Evolutionary conservation across 2,329 filamentous ascomycete species (phyloP).

Genomic region (Colletotrichum cereale): DNA sequence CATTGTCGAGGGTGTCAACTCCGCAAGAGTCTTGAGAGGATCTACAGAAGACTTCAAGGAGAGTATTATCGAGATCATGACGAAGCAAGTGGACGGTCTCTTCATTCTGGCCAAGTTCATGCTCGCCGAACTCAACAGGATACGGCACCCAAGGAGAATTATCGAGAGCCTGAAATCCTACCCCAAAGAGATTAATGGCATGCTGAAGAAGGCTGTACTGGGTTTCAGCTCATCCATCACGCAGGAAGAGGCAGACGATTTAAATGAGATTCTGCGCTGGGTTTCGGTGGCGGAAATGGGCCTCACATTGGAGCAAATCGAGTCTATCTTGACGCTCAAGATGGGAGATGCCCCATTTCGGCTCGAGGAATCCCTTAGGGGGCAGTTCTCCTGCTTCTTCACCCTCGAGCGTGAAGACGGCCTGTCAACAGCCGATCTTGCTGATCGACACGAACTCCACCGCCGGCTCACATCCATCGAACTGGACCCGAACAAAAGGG

Average conservation of each 20-base stretch:
- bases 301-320: slow-evolving; percentile 58
- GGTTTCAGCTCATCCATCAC: slow-evolving; percentile 56
- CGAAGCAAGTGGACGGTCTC: slow-evolving; percentile 58
- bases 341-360: slow-evolving; percentile 56
- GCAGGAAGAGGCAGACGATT: slow-evolving; percentile 53
- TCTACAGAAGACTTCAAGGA: slow-evolving; percentile 50
- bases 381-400: slow-evolving; percentile 61
- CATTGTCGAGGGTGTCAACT: slow-evolving; percentile 55
- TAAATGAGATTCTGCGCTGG: slow-evolving; percentile 63
- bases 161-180: slow-evolving; percentile 59
- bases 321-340: slow-evolving; percentile 57
- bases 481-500: slow-evolving; percentile 16
- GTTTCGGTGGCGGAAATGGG: slow-evolving; percentile 58
- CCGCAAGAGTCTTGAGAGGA: slow-evolving; percentile 53
- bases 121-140: slow-evolving; percentile 61
- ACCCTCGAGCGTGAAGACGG: slow-evolving; percentile 59
- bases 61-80: slow-evolving; percentile 55
- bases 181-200: slow-evolving; percentile 58
- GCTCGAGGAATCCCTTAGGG: slow-evolving; percentile 57
- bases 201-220: slow-evolving; percentile 56
- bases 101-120: slow-evolving; percentile 65
- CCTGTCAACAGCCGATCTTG: slow-evolving; percentile 55
- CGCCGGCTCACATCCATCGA: slow-evolving; percentile 36
- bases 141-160: slow-evolving; percentile 59
- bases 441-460: slow-evolving; percentile 52